A percentile compares a stretch with the other conserved stretches of the same genome.
Conservation (phyloP, 2,329 filamentous ascomycete species). For the Periconia digitata region DNA sequence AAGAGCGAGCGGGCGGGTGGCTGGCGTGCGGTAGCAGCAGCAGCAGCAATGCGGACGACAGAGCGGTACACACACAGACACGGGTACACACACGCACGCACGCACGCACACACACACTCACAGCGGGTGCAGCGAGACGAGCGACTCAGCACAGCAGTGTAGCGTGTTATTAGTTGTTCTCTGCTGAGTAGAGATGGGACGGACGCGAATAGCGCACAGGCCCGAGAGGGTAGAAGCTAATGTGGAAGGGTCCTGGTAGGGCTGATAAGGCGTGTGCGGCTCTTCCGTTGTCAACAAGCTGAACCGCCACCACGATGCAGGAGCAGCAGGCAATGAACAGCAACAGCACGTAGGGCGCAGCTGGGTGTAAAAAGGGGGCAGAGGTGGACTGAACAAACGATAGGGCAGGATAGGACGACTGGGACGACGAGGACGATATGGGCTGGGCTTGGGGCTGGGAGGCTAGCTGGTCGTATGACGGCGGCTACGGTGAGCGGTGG, state of each 20-base stretch:
- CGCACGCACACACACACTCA: too few species aligned
- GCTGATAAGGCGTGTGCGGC: neutral
- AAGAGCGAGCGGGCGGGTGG: neutral
- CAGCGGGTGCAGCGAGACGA: too few species aligned
- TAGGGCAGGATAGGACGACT: neutral
- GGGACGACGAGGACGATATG: neutral
- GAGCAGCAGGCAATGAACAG: neutral
- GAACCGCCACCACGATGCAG: neutral
- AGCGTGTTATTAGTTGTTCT: constrained; percentile 14
- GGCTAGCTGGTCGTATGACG: constrained; percentile 14
- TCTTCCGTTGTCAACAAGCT: neutral
- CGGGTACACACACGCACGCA: too few species aligned
- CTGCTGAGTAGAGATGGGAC: neutral
- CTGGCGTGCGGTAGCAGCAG: constrained; percentile 10
- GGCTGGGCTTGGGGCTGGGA: neutral
- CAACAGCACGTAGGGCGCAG: neutral
- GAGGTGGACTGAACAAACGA: neutral
- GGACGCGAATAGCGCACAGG: constrained; percentile 3
- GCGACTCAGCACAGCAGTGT: too few species aligned
- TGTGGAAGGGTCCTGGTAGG: neutral
- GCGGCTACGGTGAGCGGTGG: constrained; percentile 6
- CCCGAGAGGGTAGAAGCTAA: neutral
- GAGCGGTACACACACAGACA: too few species aligned
- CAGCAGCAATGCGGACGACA: constrained; percentile 39
- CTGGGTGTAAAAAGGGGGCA: neutral